Evolutionary conservation across 352 stramenopile species (phyloP), one percentile per base, ranked within the genome.

Genomic region (Vaucheria bursata): DNA sequence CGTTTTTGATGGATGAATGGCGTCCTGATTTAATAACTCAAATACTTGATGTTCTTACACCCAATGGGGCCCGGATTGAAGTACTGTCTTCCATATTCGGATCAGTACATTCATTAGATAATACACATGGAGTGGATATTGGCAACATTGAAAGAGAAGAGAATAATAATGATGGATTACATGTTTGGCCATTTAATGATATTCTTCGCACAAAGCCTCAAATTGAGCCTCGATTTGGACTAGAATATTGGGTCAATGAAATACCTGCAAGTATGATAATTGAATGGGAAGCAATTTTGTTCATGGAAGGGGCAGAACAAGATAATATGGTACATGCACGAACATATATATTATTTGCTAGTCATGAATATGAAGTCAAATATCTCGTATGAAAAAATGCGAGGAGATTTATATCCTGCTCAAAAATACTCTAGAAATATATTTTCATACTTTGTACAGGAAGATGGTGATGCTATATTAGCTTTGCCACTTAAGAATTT

Each of bases 1-100:
- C 79, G 6, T 84, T 74, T 65, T 33, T 84, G 37, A 76, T 84
- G 25, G 75, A 85, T 4, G 67, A 83, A 1, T 79, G 64, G 71
- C 72, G 77, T 8, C 84, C 82, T 1, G 74, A 83, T 31, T 38
- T 71, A 5, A 66, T 83, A 18, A 79, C 32, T 52, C 37, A 72
- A 8, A 35, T 69, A 33, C 4, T 74, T 3, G 64, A 25, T 7
- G 32, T 53, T 32, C 31, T 82, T 25, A 79, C 71, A 0, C 77
- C 77, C 7, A 33, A 18, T n/a, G 52, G 38, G 7, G 77, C 70
- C 18, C 72, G 77, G 7, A 75, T 79, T 35, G 77, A 82, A 66
- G 6, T 82, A 38, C 35, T 49, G 29, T 82, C 77, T 25, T 79
- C 59, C 53, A 34, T 74, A 1, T 82, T 78, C 67, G 77, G 77